phyloP scores from a whole-genome alignment of 352 stramenopile genomes.

The Phytophthora foliorum region DNA sequence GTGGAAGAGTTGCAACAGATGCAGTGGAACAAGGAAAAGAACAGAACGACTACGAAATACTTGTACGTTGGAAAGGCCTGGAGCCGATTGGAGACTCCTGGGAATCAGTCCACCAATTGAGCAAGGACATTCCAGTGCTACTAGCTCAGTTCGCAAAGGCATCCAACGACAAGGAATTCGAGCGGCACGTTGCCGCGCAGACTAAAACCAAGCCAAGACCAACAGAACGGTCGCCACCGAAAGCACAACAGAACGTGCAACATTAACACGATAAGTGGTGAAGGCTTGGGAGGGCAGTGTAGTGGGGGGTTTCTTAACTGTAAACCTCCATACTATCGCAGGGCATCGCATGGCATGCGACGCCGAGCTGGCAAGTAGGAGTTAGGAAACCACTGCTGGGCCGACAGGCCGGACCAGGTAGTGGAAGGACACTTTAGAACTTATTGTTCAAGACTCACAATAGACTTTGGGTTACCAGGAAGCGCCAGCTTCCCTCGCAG shows the following conservation, averaged over 20 bases:
- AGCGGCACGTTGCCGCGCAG: background rate
- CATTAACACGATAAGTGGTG: slow-evolving; percentile 2
- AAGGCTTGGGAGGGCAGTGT: slow-evolving; percentile 24
- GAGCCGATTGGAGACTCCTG: slow-evolving; percentile 22
- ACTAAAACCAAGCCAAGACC: background rate
- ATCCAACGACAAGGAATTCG: background rate
- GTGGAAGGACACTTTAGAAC: background rate
- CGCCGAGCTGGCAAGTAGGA: too few species aligned
- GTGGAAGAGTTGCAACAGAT: slow-evolving; percentile 9
- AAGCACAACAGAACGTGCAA: background rate
- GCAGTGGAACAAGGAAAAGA: slow-evolving; percentile 8
- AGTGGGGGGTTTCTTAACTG: slow-evolving; percentile 6
- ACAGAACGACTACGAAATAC: slow-evolving; percentile 15
- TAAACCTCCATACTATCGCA: too few species aligned
- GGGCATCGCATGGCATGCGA: too few species aligned
- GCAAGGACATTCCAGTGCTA: slow-evolving; percentile 3
- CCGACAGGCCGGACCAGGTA: background rate
- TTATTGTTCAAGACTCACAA: background rate
- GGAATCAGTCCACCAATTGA: slow-evolving; percentile 14
- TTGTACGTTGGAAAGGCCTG: slow-evolving; percentile 22
- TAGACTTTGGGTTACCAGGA: slow-evolving; percentile 7
- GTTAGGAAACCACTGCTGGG: background rate
- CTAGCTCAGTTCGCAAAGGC: background rate
- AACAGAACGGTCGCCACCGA: background rate
- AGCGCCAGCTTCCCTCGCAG: slow-evolving; percentile 20